Base-by-base conservation (phyloP, 345 rosid species). In the Sonneratia caseolaris region DNA sequence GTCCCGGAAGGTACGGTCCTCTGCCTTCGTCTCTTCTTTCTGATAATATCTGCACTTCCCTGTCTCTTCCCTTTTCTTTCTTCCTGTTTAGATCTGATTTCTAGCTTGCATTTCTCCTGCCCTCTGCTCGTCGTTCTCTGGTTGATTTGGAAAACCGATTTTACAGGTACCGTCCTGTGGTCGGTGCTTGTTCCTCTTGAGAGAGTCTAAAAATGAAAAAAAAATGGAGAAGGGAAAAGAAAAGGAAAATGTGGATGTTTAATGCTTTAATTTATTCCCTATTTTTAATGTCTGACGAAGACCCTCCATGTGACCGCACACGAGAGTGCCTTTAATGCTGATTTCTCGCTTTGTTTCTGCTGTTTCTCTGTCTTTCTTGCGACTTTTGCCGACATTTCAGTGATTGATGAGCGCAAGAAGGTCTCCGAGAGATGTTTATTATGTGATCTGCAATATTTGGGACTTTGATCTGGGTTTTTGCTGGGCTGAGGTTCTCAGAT, bases 391-490 rank as follows among this genome's bases (percentile, higher is more conserved):
- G 64, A 21, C 59, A 21, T 53, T 18, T 53, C 7, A 53, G 59
- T 53, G 59, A 53, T 53, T 53, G 59, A 18, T 53, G 59, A 8
- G 59, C 19, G 59, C 16, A 3, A n/a, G 3, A 56, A 22, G 10
- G 64, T 56, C 62, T n/a, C 8, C 57, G 21, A 53, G 21, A 53
- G 57, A 53, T 53, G 21, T 53, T 16, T 53, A 3, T 53, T 21
- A 3, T 16, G 57, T 53, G 57, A 53, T 0, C 1, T 53, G 57
- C 57, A 53, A 0, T 53, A 0, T 19, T 53, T 19, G 13, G 21
- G 15, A 19, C n/a, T 57, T 57, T 57, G 64, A 57, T 57, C 64
- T 57, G 64, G 64, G 64, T 57, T 57, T 57, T n/a, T 21, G 27
- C 27, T n/a, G 32, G 24, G 62, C 21, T 56, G n/a, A 56, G 24